Evolutionary conservation across 192 early-diverging fungal species (phyloP).

Genomic region (Backusella morwellensis): DNA sequence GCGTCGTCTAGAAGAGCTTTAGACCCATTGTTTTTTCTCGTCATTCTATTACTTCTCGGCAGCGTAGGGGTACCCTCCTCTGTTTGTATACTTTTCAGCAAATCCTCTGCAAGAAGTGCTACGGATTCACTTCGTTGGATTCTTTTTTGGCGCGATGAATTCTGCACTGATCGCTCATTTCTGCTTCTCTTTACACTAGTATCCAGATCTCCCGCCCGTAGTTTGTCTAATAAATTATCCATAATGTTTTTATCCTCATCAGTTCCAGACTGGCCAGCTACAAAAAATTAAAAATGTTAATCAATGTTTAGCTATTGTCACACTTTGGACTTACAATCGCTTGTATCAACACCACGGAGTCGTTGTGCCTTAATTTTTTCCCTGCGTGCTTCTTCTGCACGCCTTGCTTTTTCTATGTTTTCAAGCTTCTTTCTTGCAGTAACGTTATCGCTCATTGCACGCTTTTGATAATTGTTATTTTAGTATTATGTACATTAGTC

Average conservation of each 20-base stretch:
- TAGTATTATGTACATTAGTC: neutral
- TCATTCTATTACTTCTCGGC: constrained; percentile 9
- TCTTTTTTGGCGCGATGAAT: constrained; percentile 10
- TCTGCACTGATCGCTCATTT: constrained; percentile 1
- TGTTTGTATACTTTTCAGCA: constrained; percentile 43
- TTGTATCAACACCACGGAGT: constrained; percentile 34
- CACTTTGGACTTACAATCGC: constrained; percentile 31
- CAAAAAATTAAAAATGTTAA: neutral
- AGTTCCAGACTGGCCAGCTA: constrained; percentile 27
- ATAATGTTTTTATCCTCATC: constrained; percentile 73
- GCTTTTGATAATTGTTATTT: constrained; percentile 28
- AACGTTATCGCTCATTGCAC: constrained; percentile 52
- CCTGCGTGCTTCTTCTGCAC: constrained; percentile 31
- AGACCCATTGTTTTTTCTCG: neutral
- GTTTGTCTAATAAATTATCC: constrained; percentile 72
- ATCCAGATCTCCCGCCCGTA: constrained; percentile 69
- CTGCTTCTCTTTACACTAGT: constrained; percentile 29
- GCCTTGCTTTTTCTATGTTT: constrained; percentile 40
- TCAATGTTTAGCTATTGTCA: neutral
- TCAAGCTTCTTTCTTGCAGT: constrained; percentile 39
- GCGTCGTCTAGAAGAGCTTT: neutral
- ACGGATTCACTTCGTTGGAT: constrained; percentile 34
- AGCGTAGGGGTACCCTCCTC: constrained; percentile 30
- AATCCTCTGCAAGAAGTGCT: constrained; percentile 38
- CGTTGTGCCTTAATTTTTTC: constrained; percentile 29